Evolutionary conservation across 2,329 filamentous ascomycete species (phyloP).

Genomic region (Penicillium sp.): DNA sequence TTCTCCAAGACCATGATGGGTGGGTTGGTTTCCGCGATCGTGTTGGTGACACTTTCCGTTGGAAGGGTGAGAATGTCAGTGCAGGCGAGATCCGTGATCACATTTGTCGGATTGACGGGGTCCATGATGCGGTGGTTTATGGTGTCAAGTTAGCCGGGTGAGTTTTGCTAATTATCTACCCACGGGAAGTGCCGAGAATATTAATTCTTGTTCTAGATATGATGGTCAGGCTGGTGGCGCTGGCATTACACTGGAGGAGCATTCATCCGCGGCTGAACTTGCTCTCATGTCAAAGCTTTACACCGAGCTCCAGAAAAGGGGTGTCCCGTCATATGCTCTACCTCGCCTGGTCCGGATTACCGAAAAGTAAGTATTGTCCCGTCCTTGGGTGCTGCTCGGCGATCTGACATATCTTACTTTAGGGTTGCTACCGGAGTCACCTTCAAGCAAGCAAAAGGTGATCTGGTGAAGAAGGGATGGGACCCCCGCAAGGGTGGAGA

Average conservation of each 20-base stretch:
- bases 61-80: slow-evolving; percentile 46
- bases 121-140: slow-evolving; percentile 45
- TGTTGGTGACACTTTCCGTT: slow-evolving; percentile 38
- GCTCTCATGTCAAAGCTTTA: slow-evolving; percentile 40
- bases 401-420: background rate
- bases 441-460: slow-evolving; percentile 48
- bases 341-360: slow-evolving; percentile 46
- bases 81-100: slow-evolving; percentile 45
- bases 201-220: slow-evolving; percentile 31
- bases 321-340: slow-evolving; percentile 45
- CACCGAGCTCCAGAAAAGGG: slow-evolving; percentile 38
- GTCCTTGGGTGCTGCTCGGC: background rate
- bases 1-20: slow-evolving; percentile 39
- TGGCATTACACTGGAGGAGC: slow-evolving; percentile 41
- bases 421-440: slow-evolving; percentile 46
- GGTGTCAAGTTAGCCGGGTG: slow-evolving; percentile 41
- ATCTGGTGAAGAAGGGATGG: slow-evolving; percentile 43
- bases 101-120: slow-evolving; percentile 38
- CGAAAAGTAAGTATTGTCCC: slow-evolving; percentile 36
- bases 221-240: slow-evolving; percentile 48
- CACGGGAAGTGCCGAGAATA: background rate
- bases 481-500: slow-evolving; percentile 28
- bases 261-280: slow-evolving; percentile 25
- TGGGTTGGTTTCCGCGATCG: slow-evolving; percentile 46
- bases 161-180: slow-evolving; percentile 6